Conservation (phyloP, 257 asterid species). For the Fraxinus americana region DNA sequence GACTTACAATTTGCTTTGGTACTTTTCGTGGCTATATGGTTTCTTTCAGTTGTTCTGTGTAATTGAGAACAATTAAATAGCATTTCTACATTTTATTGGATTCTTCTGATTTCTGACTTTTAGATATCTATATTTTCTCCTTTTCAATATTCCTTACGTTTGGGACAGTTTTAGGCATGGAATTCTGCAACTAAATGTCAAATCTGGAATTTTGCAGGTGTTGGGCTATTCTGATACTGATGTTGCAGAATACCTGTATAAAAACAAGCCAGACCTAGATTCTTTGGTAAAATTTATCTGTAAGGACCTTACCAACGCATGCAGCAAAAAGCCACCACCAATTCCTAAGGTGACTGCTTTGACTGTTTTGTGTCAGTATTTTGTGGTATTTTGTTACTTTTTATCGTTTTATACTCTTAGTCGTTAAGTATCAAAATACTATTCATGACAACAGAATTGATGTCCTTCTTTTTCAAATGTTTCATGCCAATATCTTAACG, state of each 20-base stretch:
- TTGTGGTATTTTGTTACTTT: background rate
- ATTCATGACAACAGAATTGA: background rate
- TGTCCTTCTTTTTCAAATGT: background rate
- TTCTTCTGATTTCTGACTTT: background rate
- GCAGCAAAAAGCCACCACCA: constrained; percentile 79
- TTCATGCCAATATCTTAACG: background rate
- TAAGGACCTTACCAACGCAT: constrained; percentile 85
- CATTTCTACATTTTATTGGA: background rate
- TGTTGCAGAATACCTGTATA: constrained; percentile 83
- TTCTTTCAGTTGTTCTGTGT: constrained; percentile 13
- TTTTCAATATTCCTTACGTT: background rate
- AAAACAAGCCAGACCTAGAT: constrained; percentile 59
- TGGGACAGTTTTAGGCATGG: background rate
- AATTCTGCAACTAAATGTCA: background rate
- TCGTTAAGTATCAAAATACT: background rate
- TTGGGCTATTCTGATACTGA: constrained; percentile 95
- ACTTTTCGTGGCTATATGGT: background rate
- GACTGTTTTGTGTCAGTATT: background rate
- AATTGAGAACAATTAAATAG: background rate
- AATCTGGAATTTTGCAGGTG: constrained; percentile 55
- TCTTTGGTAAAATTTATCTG: constrained; percentile 67
- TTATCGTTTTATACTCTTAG: background rate
- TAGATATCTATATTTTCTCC: background rate
- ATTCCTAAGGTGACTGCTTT: constrained; percentile 78
- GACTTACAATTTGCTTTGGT: background rate